phyloP scores from a whole-genome alignment of 2,329 filamentous ascomycete species.

The Aspergillus arachidicola region DNA sequence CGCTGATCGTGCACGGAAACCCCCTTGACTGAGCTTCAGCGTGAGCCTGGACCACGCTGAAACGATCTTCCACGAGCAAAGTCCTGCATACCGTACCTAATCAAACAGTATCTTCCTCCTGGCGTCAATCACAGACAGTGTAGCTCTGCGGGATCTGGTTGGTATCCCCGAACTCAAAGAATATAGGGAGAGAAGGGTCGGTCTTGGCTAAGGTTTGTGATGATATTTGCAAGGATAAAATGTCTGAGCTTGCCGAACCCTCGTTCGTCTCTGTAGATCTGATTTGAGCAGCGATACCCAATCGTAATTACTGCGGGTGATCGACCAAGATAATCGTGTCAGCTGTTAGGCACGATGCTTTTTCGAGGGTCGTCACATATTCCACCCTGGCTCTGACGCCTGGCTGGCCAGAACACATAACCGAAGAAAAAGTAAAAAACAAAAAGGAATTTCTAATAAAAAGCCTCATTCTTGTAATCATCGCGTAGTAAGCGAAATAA shows the following conservation, averaged over 20 bases:
- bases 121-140: background rate
- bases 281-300: background rate
- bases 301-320: background rate
- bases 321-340: background rate
- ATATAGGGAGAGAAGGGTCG: background rate
- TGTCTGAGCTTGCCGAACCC: background rate
- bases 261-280: background rate
- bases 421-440: background rate
- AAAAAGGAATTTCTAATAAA: background rate
- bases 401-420: background rate
- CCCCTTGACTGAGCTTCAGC: background rate
- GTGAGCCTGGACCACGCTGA: background rate
- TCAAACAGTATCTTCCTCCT: background rate
- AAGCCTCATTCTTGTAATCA: background rate
- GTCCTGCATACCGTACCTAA: background rate
- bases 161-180: background rate
- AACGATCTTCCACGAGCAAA: background rate
- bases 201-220: background rate
- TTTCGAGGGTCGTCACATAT: background rate
- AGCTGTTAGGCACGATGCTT: background rate
- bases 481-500: background rate
- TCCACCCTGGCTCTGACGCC: background rate
- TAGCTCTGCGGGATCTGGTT: background rate
- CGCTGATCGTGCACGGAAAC: too few species aligned
- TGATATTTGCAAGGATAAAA: background rate